A percentile compares a stretch with the other conserved stretches of the same genome.
These are phyloP conservation scores for Epichloe uncinata DNA, from an alignment of 2,329 filamentous ascomycete genomes.

Conservation along the genomic window DNA sequence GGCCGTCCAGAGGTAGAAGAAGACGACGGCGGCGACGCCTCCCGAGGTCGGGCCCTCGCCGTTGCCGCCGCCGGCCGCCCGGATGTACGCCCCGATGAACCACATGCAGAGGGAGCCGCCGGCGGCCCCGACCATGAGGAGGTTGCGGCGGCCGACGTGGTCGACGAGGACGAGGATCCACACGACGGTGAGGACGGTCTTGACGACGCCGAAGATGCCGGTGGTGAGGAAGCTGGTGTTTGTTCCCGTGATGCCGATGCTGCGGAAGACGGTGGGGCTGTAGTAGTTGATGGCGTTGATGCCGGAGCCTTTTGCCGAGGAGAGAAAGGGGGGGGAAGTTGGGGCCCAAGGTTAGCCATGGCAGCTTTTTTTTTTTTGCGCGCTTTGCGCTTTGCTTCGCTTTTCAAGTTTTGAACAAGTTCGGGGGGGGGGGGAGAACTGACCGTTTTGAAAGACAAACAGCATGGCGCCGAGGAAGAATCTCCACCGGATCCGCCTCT, in stretches of 20 bases:
- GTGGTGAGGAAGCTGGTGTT: constrained; percentile 17
- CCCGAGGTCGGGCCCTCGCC: constrained; percentile 21
- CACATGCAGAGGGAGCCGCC: constrained; percentile 56
- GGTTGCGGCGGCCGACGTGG: constrained; percentile 31
- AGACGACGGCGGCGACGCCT: constrained; percentile 53
- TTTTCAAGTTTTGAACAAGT: too few species aligned
- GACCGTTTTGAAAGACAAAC: constrained; percentile 68
- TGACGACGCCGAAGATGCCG: constrained; percentile 16
- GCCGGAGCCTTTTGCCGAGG: constrained; percentile 11
- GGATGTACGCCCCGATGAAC: constrained; percentile 36
- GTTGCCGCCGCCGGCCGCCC: constrained; percentile 16
- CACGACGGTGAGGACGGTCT: constrained; percentile 30
- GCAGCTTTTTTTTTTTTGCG: too few species aligned
- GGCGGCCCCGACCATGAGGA: constrained; percentile 49
- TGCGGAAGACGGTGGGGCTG: constrained; percentile 17
- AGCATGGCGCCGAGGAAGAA: constrained; percentile 61
- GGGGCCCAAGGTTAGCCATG: background rate
- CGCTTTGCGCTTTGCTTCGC: too few species aligned
- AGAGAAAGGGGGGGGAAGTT: background rate
- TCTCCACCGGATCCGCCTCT: constrained; percentile 50
- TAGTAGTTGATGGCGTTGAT: constrained; percentile 21
- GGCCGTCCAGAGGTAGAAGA: constrained; percentile 41
- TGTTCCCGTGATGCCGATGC: constrained; percentile 14
- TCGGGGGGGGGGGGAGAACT: constrained; percentile 2
- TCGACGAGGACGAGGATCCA: constrained; percentile 16